Conservation (phyloP, 2,329 filamentous ascomycete species). For the Paecilomyces formosus region DNA sequence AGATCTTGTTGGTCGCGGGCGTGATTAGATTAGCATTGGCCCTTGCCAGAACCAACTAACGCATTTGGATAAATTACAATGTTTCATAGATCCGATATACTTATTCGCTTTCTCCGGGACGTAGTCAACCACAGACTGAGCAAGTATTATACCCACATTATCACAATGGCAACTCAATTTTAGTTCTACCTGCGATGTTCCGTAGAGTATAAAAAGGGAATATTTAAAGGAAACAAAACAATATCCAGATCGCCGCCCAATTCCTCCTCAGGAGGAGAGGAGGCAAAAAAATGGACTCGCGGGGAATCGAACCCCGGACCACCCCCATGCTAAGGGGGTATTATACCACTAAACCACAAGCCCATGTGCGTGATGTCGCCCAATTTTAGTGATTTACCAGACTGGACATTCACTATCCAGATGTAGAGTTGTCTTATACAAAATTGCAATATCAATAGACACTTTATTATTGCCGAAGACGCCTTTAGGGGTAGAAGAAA, state of each 20-base stretch:
- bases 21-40: not conserved
- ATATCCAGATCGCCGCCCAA: too few relatives aligned
- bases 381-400: not conserved
- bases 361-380: not conserved
- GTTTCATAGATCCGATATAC: too few relatives aligned
- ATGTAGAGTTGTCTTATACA: too few relatives aligned
- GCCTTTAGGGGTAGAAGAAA: not conserved
- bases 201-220: not conserved
- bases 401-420: not conserved
- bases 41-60: too few relatives aligned
- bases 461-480: not conserved
- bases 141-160: not conserved
- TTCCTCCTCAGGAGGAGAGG: too few relatives aligned
- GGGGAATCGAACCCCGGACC: constrained; percentile 2
- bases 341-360: constrained; percentile 1
- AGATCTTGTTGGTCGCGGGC: not conserved
- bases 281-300: not conserved
- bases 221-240: too few relatives aligned
- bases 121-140: too few relatives aligned
- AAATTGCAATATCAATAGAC: not conserved
- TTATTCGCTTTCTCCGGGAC: too few relatives aligned
- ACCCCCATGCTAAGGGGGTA: constrained; percentile 10
- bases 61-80: too few relatives aligned
- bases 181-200: too few relatives aligned
- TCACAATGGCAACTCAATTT: not conserved